These are phyloP conservation scores for Fusarium sp. DNA, from an alignment of 2,329 filamentous ascomycete species.

Conservation along the genomic window DNA sequence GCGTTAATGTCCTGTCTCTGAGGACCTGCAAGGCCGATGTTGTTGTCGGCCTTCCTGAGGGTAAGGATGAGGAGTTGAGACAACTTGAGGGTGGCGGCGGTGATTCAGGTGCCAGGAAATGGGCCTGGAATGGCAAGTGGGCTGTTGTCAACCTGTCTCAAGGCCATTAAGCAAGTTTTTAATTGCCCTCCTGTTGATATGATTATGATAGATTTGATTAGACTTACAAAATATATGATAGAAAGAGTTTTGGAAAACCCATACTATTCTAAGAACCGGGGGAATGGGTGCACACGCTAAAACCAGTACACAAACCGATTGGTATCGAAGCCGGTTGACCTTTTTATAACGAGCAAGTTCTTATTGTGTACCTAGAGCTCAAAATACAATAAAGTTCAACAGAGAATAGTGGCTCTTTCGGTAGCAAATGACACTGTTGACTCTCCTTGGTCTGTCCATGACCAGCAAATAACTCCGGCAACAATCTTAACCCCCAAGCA, in stretches of 20 bases:
- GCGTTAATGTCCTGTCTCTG: conserved; percentile 85
- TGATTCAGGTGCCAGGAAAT: conserved; percentile 77
- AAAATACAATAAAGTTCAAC: background rate
- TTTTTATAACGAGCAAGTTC: background rate
- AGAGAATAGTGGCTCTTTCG: too few relatives aligned
- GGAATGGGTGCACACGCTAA: background rate
- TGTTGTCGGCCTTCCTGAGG: conserved; percentile 85
- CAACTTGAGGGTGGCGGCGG: conserved; percentile 75
- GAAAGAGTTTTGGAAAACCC: background rate
- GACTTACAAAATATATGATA: conserved; percentile 17
- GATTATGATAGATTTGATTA: conserved; percentile 30
- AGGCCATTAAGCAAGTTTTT: conserved; percentile 41
- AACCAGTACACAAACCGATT: too few relatives aligned
- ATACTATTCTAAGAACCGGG: too few relatives aligned
- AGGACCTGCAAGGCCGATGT: conserved; percentile 97
- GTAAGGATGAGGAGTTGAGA: conserved; percentile 84
- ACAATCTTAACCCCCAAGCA: background rate
- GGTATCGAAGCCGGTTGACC: too few relatives aligned
- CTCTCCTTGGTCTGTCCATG: too few relatives aligned
- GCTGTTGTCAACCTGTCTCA: conserved; percentile 76
- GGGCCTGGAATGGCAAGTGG: conserved; percentile 98
- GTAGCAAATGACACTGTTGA: background rate
- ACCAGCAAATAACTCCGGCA: background rate
- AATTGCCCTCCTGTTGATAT: conserved; percentile 16
- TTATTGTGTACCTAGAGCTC: background rate